phyloP scores from a whole-genome alignment of 305 asterid species.

The Rubia tinctorum region DNA sequence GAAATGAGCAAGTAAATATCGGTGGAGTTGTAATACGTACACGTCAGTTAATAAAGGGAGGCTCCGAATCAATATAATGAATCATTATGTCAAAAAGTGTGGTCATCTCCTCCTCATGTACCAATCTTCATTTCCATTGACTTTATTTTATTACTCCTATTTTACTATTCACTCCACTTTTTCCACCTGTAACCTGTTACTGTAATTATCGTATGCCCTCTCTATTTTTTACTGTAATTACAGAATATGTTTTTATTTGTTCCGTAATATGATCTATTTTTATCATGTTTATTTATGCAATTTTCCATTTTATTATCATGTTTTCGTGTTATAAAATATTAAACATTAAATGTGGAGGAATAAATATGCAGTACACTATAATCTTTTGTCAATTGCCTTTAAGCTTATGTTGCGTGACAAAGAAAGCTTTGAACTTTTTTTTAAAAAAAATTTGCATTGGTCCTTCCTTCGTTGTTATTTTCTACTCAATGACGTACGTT shows the following conservation, averaged over 20 bases:
- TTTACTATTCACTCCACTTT: background rate
- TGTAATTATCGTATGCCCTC: too few species aligned
- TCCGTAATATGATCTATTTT: too few species aligned
- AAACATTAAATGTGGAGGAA: too few species aligned
- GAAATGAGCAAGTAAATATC: background rate
- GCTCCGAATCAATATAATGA: background rate
- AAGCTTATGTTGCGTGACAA: background rate
- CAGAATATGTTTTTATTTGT: too few species aligned
- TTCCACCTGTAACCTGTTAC: too few species aligned
- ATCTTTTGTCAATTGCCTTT: slow-evolving; percentile 3
- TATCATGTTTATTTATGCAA: too few species aligned
- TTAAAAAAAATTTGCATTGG: background rate
- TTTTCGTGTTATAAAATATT: too few species aligned
- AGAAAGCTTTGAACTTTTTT: background rate
- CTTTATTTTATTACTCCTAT: background rate
- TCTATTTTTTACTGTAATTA: too few species aligned
- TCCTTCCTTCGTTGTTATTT: background rate
- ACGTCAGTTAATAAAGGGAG: slow-evolving; percentile 13
- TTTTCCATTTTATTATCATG: too few species aligned
- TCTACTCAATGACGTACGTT: too few species aligned
- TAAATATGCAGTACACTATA: background rate
- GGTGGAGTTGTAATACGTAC: slow-evolving; percentile 16
- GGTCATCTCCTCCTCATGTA: slow-evolving; percentile 3
- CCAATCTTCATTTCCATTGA: slow-evolving; percentile 15
- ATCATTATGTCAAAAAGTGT: slow-evolving; percentile 15